Conservation (phyloP, 148 eudicot species). For the Camellia sinensis region DNA sequence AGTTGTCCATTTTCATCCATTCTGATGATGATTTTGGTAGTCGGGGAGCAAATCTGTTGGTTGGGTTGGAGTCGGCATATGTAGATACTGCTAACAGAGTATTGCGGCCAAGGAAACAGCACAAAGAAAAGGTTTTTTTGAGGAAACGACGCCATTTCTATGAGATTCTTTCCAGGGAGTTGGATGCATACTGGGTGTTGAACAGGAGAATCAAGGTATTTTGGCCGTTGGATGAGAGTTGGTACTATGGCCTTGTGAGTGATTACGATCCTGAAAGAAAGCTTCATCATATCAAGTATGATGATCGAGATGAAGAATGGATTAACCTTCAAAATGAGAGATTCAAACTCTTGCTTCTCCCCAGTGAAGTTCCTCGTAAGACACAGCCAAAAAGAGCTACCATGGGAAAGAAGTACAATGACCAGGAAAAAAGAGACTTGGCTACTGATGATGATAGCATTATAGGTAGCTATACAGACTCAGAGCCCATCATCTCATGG, state of each 20-base stretch:
- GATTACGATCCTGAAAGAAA: conserved; percentile 61
- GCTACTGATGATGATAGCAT: conserved; percentile 30
- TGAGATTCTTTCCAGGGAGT: conserved; percentile 49
- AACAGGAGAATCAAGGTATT: conserved; percentile 74
- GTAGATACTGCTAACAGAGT: conserved; percentile 61
- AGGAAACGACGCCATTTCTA: conserved; percentile 77
- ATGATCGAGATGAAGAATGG: conserved; percentile 94
- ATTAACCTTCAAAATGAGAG: conserved; percentile 72
- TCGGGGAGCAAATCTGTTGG: conserved; percentile 25
- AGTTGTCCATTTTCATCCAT: conserved; percentile 26
- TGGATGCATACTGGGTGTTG: conserved; percentile 72
- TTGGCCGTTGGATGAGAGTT: conserved; percentile 94
- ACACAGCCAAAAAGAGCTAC: conserved; percentile 27
- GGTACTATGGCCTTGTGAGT: conserved; percentile 83
- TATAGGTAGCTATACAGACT: conserved; percentile 45
- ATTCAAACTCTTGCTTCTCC: conserved; percentile 79
- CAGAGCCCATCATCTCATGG: conserved; percentile 90
- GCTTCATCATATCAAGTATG: conserved; percentile 84
- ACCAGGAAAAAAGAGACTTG: conserved; percentile 18
- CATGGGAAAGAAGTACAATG: conserved; percentile 21
- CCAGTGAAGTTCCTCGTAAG: conserved; percentile 69
- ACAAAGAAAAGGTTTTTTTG: conserved; percentile 42
- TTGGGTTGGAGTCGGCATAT: conserved; percentile 40
- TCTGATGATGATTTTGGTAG: conserved; percentile 29
- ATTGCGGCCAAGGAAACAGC: conserved; percentile 54